Evolutionary conservation across 306 rosid genomes (phyloP).

Genomic region (Lathyrus sativus): DNA sequence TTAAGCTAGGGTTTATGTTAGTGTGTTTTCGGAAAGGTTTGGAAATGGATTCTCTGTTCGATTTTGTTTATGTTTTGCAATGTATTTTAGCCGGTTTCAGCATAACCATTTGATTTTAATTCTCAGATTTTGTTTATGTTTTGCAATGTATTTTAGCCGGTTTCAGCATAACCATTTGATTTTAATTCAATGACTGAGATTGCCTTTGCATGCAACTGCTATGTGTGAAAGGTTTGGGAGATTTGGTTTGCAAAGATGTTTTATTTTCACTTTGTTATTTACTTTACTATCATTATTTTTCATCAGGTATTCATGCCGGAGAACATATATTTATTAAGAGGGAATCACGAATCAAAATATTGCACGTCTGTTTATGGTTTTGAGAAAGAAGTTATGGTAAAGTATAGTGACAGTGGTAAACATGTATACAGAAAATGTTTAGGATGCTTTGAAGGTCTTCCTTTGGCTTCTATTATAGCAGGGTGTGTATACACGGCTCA

Average conservation of each 20-base stretch:
- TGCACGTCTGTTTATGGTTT: constrained; percentile 93
- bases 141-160: background rate
- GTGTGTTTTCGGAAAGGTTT: constrained; percentile 1
- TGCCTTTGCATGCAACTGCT: background rate
- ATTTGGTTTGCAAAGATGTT: background rate
- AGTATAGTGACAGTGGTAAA: constrained; percentile 76
- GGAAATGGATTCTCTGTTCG: background rate
- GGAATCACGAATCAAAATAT: constrained; percentile 88
- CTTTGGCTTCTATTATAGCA: constrained; percentile 76
- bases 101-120: no score
- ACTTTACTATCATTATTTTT: constrained; percentile 28
- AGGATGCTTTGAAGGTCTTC: constrained; percentile 91
- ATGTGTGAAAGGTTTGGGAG: background rate
- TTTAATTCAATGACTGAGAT: background rate
- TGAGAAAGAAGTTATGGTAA: constrained; percentile 78
- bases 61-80: background rate
- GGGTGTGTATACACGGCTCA: constrained; percentile 86
- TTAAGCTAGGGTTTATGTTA: constrained; percentile 8
- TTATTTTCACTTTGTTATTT: constrained; percentile 19
- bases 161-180: background rate
- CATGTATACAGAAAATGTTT: constrained; percentile 88
- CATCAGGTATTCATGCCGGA: constrained; percentile 63
- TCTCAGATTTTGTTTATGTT: constrained; percentile 1
- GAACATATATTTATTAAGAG: constrained; percentile 69
- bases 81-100: background rate